These are phyloP conservation scores for Starmerella riodocensis DNA, from an alignment of 805 yeast species.

Conservation along the genomic window DNA sequence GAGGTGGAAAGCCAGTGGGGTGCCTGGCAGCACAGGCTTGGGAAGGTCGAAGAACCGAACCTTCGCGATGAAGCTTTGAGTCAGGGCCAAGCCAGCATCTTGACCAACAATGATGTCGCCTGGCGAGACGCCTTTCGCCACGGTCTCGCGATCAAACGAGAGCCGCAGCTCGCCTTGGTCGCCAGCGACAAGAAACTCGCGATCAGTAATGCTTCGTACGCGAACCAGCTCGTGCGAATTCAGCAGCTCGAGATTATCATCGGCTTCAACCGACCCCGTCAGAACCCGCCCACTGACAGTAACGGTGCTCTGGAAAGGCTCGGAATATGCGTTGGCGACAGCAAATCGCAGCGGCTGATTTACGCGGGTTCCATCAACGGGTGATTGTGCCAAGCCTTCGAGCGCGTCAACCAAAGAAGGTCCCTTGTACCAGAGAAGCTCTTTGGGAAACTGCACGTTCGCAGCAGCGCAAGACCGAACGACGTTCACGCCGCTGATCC, in stretches of 20 bases:
- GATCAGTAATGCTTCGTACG: slow-evolving; percentile 12
- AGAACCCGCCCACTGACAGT: slow-evolving; percentile 51
- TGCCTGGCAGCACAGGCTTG: slow-evolving; percentile 66
- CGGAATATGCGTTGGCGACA: slow-evolving; percentile 47
- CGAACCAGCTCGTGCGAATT: slow-evolving; percentile 22
- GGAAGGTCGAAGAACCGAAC: slow-evolving; percentile 51
- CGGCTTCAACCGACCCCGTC: slow-evolving; percentile 56
- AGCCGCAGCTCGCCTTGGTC: slow-evolving; percentile 40
- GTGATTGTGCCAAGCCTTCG: slow-evolving; percentile 21
- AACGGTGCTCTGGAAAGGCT: slow-evolving; percentile 38
- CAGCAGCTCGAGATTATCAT: slow-evolving; percentile 39
- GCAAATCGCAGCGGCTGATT: slow-evolving; percentile 38
- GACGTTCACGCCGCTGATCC: slow-evolving; percentile 54
- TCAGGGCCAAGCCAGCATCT: slow-evolving; percentile 36
- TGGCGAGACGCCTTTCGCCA: slow-evolving; percentile 37
- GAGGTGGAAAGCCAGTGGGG: slow-evolving; percentile 63
- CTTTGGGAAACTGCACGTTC: slow-evolving; percentile 10
- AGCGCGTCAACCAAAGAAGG: slow-evolving; percentile 32
- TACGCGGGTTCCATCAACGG: slow-evolving; percentile 6
- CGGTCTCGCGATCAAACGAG: slow-evolving; percentile 20
- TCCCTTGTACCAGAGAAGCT: slow-evolving; percentile 35
- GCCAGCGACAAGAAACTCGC: slow-evolving; percentile 38
- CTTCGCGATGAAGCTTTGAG: slow-evolving; percentile 40
- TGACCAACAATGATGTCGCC: slow-evolving; percentile 53
- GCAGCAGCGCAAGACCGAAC: slow-evolving; percentile 29